Conservation (phyloP, 2,329 filamentous ascomycete genomes). For the Xylariaceae sp. region DNA sequence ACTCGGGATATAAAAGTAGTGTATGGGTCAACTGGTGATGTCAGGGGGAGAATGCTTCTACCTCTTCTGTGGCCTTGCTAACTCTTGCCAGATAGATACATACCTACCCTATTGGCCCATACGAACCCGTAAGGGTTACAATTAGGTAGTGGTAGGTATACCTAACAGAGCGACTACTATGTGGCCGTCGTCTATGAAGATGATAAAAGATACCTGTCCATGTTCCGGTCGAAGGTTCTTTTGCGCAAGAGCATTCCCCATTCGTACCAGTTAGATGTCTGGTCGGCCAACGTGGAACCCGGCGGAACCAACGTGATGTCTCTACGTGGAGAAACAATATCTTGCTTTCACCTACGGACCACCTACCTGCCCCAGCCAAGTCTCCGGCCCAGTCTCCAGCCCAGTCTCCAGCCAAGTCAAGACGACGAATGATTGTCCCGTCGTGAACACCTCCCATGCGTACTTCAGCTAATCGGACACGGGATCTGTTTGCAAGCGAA, state of each 20-base stretch:
- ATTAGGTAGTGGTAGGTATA: too few species aligned
- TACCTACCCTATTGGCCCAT: too few species aligned
- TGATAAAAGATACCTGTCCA: too few species aligned
- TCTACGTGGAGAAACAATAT: neutral
- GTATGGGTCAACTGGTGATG: too few species aligned
- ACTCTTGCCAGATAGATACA: too few species aligned
- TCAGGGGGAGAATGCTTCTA: too few species aligned
- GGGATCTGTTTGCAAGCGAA: neutral
- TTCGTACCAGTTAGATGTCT: neutral
- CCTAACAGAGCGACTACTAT: too few species aligned
- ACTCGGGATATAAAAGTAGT: too few species aligned
- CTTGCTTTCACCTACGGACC: neutral
- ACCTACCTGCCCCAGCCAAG: neutral
- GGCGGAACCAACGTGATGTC: slow-evolving; percentile 8
- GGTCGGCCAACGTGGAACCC: slow-evolving; percentile 9
- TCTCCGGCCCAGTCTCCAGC: too few species aligned
- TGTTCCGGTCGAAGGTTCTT: neutral
- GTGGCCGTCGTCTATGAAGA: too few species aligned
- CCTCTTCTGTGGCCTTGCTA: too few species aligned
- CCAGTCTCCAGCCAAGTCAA: neutral
- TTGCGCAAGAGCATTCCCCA: slow-evolving; percentile 4
- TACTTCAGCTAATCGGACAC: neutral
- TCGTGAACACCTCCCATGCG: neutral
- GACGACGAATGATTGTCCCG: neutral
- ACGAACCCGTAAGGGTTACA: too few species aligned